These are phyloP conservation scores for Linnemannia elongata DNA, from an alignment of 192 early-diverging fungal species.

Conservation along the genomic window DNA sequence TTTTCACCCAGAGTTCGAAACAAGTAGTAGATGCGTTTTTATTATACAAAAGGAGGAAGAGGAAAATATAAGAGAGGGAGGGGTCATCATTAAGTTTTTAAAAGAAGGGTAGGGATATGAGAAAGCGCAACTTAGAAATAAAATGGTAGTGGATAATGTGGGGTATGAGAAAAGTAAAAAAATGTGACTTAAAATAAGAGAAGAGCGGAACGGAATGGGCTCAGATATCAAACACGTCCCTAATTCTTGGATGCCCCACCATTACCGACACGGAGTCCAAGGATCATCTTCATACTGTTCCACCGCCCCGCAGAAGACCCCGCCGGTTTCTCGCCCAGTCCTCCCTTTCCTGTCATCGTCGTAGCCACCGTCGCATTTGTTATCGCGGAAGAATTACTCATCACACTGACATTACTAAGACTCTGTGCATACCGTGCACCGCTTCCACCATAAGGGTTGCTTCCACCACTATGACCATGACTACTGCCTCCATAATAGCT, in stretches of 20 bases:
- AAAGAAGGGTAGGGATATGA: no score
- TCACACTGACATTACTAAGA: slow-evolving; percentile 27
- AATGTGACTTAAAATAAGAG: no score
- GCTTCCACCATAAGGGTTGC: slow-evolving; percentile 3
- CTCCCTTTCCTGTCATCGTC: not conserved
- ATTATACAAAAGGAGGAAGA: not conserved
- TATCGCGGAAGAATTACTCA: no score
- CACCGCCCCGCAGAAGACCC: slow-evolving; percentile 22
- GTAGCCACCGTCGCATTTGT: not conserved
- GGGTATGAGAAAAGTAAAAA: no score
- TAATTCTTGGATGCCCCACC: not conserved
- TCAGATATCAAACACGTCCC: no score
- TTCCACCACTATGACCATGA: not conserved
- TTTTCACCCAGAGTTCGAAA: no score
- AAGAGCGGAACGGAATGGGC: no score
- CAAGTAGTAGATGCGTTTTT: not conserved
- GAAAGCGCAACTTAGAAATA: no score
- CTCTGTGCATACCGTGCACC: slow-evolving; percentile 24
- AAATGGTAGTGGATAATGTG: no score
- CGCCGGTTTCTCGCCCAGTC: not conserved
- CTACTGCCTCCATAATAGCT: not conserved
- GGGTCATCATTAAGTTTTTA: no score
- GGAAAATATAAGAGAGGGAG: no score
- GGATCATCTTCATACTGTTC: slow-evolving; percentile 47
- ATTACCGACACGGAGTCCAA: slow-evolving; percentile 43